phyloP scores from a whole-genome alignment of 495 filamentous ascomycete genomes.

The Aspergillus sclerotiicarbonarius region DNA sequence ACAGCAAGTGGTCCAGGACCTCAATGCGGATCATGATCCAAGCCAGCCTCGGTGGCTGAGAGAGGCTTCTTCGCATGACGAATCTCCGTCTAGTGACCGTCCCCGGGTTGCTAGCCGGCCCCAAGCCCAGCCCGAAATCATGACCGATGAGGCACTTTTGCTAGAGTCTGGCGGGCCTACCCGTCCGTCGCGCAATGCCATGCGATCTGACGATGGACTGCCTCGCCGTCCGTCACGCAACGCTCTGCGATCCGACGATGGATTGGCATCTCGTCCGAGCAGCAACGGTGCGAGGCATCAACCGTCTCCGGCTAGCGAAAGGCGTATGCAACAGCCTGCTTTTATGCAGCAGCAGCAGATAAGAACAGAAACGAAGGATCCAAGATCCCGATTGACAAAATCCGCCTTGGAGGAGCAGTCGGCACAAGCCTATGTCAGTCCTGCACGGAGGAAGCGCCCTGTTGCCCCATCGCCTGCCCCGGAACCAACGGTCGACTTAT shows the following conservation, averaged over 20 bases:
- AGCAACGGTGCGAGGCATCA: slow-evolving; percentile 39
- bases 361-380: slow-evolving; percentile 43
- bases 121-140: slow-evolving; percentile 26
- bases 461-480: slow-evolving; percentile 42
- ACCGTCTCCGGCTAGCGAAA: slow-evolving; percentile 37
- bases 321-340: slow-evolving; percentile 32
- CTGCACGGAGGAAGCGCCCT: slow-evolving; percentile 73
- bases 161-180: slow-evolving; percentile 62
- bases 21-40: slow-evolving; percentile 77
- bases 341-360: slow-evolving; percentile 42
- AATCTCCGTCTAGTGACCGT: slow-evolving; percentile 20
- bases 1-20: slow-evolving; percentile 89
- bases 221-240: slow-evolving; percentile 30
- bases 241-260: slow-evolving; percentile 22
- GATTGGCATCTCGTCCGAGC: slow-evolving; percentile 19
- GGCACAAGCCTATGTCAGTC: slow-evolving; percentile 84
- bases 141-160: slow-evolving; percentile 90
- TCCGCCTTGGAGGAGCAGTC: slow-evolving; percentile 77
- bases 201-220: slow-evolving; percentile 23
- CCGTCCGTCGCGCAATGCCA: slow-evolving; percentile 30
- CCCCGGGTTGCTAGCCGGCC: slow-evolving; percentile 19
- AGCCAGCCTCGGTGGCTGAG: slow-evolving; percentile 95
- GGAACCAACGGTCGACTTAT: slow-evolving; percentile 56
- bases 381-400: slow-evolving; percentile 62
- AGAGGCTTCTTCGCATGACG: slow-evolving; percentile 49